A percentile compares a stretch with the other conserved stretches of the same genome.
Evolutionary conservation across 768 basidiomycete species (phyloP).

Genomic region (Auricularia auricula-judae): DNA sequence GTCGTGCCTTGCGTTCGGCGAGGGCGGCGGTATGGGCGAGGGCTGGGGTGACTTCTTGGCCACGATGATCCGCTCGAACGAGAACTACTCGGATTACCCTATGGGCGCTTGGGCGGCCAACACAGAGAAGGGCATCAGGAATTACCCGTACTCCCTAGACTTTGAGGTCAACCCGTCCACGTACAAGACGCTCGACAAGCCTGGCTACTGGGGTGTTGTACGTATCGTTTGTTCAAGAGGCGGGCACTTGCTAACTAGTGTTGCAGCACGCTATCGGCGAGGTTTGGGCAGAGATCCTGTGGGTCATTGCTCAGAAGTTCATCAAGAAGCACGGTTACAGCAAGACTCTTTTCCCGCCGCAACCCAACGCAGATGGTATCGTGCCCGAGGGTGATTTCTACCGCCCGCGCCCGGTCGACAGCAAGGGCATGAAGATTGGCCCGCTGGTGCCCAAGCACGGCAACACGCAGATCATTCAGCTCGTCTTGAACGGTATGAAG

Average conservation of each 20-base stretch:
- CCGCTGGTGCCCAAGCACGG: conserved; percentile 82
- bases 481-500: conserved; percentile 90
- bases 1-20: conserved; percentile 91
- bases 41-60: conserved; percentile 95
- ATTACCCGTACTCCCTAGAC: conserved; percentile 76
- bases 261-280: conserved; percentile 67
- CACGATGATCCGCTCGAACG: conserved; percentile 71
- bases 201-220: conserved; percentile 81
- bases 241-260: background rate
- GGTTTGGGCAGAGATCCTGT: conserved; percentile 91
- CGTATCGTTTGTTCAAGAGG: conserved; percentile 14
- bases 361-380: conserved; percentile 48
- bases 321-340: conserved; percentile 77
- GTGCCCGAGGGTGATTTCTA: conserved; percentile 71
- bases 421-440: conserved; percentile 30
- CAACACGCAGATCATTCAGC: conserved; percentile 75
- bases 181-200: conserved; percentile 90
- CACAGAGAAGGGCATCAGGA: conserved; percentile 62
- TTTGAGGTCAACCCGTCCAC: conserved; percentile 73
- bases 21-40: conserved; percentile 95
- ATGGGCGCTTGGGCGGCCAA: conserved; percentile 98
- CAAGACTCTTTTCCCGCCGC: conserved; percentile 71
- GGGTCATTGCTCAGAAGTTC: conserved; percentile 63
- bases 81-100: conserved; percentile 56
- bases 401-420: conserved; percentile 26